Evolutionary conservation across 108 stramenopile species (phyloP).

Genomic region (Cyclotella cryptica): DNA sequence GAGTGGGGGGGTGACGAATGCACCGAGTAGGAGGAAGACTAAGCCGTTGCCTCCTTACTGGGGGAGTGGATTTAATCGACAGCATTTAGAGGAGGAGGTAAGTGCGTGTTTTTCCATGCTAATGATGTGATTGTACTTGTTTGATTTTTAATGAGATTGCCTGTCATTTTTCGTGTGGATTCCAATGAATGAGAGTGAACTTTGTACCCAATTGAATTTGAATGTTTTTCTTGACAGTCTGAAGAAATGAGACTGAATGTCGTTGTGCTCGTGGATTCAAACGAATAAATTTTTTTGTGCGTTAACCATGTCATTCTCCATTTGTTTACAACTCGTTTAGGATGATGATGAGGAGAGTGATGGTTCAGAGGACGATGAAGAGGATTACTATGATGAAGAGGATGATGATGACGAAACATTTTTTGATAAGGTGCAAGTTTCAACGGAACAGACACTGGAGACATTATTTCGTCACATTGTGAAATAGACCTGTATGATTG

Average conservation of each 20-base stretch:
- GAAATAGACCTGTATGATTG: slow-evolving; percentile 8
- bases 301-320: neutral
- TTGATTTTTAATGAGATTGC: neutral
- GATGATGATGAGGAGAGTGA: slow-evolving; percentile 34
- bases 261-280: too few relatives aligned
- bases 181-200: too few relatives aligned
- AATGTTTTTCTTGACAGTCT: too few relatives aligned
- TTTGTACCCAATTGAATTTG: too few relatives aligned
- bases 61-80: slow-evolving; percentile 44
- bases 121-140: neutral
- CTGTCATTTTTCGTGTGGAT: too few relatives aligned
- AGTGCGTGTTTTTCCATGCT: neutral
- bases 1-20: slow-evolving; percentile 2
- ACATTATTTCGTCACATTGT: slow-evolving; percentile 51
- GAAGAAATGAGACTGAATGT: too few relatives aligned
- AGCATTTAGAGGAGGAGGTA: slow-evolving; percentile 15
- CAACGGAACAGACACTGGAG: slow-evolving; percentile 51
- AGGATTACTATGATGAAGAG: slow-evolving; percentile 34
- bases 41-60: slow-evolving; percentile 27
- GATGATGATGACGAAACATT: slow-evolving; percentile 53
- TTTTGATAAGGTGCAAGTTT: slow-evolving; percentile 49
- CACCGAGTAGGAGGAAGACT: slow-evolving; percentile 10
- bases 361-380: slow-evolving; percentile 31
- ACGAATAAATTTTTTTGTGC: too few relatives aligned
- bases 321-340: neutral